Conservation (phyloP, 495 filamentous ascomycete species). For the Durotheca rogersii region DNA sequence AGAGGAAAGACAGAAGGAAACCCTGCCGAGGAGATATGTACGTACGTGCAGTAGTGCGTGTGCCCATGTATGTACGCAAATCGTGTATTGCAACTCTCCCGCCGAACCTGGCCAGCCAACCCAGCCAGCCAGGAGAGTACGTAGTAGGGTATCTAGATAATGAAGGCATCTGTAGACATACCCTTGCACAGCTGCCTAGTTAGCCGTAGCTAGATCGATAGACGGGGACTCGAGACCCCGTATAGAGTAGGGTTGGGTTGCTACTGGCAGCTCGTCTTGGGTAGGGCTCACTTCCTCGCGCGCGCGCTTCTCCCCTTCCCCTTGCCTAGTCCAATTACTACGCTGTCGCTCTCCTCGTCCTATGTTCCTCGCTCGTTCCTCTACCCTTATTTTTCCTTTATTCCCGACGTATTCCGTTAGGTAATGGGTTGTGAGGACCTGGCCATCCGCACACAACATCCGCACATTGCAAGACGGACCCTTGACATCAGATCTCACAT, state of each 20-base stretch:
- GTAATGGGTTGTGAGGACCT: background rate
- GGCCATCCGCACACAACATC: no score
- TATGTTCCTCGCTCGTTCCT: conserved; percentile 1
- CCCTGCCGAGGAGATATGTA: conserved; percentile 11
- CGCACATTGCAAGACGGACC: no score
- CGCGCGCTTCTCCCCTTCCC: background rate
- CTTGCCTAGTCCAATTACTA: background rate
- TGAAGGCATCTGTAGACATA: background rate
- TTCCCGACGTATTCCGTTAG: conserved; percentile 1
- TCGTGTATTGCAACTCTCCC: conserved; percentile 24
- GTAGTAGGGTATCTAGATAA: background rate
- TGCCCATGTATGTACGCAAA: conserved; percentile 19
- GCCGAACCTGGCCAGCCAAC: background rate
- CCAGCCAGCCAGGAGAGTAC: no score
- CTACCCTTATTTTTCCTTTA: background rate
- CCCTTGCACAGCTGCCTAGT: conserved; percentile 28
- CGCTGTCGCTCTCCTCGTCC: background rate
- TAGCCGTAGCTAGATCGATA: conserved; percentile 32
- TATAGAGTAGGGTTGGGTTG: no score
- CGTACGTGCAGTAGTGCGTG: background rate
- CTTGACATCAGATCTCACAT: no score
- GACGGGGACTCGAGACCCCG: background rate
- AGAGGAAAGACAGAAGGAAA: conserved; percentile 8
- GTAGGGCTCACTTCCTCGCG: background rate
- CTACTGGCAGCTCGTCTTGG: no score